Base-by-base conservation (phyloP, 108 stramenopile species). In the Schizochytrium sp. region DNA sequence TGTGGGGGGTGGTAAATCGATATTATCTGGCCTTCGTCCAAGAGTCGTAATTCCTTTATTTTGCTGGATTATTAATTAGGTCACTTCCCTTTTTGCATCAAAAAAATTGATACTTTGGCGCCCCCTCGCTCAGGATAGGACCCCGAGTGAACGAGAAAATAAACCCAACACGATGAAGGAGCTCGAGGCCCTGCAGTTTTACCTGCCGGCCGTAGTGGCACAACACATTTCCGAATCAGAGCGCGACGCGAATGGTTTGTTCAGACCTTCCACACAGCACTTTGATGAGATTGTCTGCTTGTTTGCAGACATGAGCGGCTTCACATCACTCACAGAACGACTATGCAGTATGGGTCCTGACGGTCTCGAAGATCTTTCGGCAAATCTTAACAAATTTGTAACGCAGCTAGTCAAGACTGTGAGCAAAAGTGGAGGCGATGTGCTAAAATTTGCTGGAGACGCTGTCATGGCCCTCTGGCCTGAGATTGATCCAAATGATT, bases 381-480 rank as follows among this genome's bases (percentile, higher is more conserved):
- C 57, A 72, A 89, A 91, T 49, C 88, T 94, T 49, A 93, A 93
- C 89, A 91, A 92, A 56, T 94, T 93, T 91, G 91, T 93, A 56
- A 72, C 58, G 45, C 60, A 61, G 89, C 28, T 94, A 90, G 90
- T 91, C 58, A 61, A 88, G 7, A 83, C 90, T 46, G 90, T 93
- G 61, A 89, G 90, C 49, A 90, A 57, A 7, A 89, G 90, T 15
- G 93, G 93, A 3, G 94, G 93, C 19, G 94, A 94, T 61, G 91
- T 94, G 2, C 92, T 93, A 89, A 94, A 94, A 90, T 93, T 94
- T 64, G 94, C 93, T 12, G 94, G 94, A n/a, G 94, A 94, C 56
- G 94, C 94, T 7, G 17, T 93, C 88, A 93, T 94, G 19, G 91
- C 91, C 2, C 91, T 94, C 45, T 94, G 93, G 93, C 93, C 93